Conservation (phyloP, 2,329 filamentous ascomycete species). For the Gaeumannomyces tritici region DNA sequence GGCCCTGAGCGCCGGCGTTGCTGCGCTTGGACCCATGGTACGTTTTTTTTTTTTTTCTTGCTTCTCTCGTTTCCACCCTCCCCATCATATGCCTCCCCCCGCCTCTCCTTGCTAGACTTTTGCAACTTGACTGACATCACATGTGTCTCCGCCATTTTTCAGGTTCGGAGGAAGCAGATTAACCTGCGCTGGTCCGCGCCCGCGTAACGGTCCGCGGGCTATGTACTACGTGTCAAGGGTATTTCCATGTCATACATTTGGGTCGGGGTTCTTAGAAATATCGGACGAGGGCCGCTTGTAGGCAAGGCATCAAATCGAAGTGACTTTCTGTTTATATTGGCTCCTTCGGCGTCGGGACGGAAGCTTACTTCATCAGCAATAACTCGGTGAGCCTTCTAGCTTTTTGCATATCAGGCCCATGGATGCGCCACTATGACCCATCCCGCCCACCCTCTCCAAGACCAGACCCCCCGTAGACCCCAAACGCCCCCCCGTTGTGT, state of each 20-base stretch:
- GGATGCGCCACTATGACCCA: too few relatives aligned
- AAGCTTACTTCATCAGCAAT: neutral
- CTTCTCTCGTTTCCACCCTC: too few relatives aligned
- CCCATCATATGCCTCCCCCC: neutral
- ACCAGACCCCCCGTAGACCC: too few relatives aligned
- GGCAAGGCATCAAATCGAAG: neutral
- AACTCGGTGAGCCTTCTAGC: neutral
- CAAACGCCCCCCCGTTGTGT: too few relatives aligned
- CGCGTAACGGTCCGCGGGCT: constrained; percentile 11
- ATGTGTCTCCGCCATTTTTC: neutral
- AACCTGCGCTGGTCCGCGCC: constrained; percentile 49
- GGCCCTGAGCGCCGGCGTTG: constrained; percentile 67
- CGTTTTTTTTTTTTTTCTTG: constrained; percentile 24
- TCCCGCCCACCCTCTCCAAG: too few relatives aligned
- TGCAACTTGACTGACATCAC: neutral
- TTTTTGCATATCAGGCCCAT: neutral
- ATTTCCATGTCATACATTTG: neutral
- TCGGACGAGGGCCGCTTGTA: neutral
- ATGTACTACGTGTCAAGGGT: neutral
- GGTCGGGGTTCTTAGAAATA: neutral
- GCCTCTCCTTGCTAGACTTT: neutral
- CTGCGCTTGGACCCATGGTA: constrained; percentile 78
- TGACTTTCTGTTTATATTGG: neutral
- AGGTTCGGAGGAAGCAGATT: constrained; percentile 59
- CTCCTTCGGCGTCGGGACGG: neutral